These are phyloP conservation scores for Lactarius pseudohatsudake DNA, from an alignment of 768 basidiomycete species.

Conservation along the genomic window DNA sequence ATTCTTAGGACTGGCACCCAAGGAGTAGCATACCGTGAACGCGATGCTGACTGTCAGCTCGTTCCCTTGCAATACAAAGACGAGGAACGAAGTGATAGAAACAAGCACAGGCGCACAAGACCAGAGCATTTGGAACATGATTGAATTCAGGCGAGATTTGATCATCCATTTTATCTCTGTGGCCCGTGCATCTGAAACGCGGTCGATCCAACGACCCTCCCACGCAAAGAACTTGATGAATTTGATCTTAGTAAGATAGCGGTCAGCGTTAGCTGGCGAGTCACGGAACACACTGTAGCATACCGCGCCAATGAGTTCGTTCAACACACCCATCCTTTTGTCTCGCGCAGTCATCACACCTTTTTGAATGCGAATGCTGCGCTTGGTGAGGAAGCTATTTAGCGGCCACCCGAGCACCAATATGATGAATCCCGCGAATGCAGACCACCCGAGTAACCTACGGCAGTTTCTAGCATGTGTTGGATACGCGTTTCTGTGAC, in stretches of 20 bases:
- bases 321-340: constrained; percentile 74
- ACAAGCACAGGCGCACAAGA: constrained; percentile 73
- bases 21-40: constrained; percentile 63
- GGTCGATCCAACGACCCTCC: constrained; percentile 72
- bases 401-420: constrained; percentile 67
- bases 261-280: background rate
- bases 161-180: constrained; percentile 77
- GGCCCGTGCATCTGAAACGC: constrained; percentile 61
- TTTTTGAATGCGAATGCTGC: constrained; percentile 61
- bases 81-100: constrained; percentile 76
- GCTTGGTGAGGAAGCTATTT: constrained; percentile 62
- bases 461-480: background rate
- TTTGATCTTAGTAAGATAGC: constrained; percentile 46
- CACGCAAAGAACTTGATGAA: constrained; percentile 86
- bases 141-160: constrained; percentile 71
- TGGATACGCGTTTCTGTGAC: background rate
- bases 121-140: constrained; percentile 75
- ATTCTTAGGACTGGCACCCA: background rate
- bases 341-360: constrained; percentile 62
- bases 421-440: constrained; percentile 75
- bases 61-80: constrained; percentile 68
- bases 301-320: constrained; percentile 72
- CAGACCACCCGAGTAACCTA: constrained; percentile 64
- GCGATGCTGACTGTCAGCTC: constrained; percentile 76
- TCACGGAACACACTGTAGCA: constrained; percentile 27